These are phyloP conservation scores for Marasmius oreades DNA, from an alignment of 1,284 basidiomycete species.

Conservation along the genomic window DNA sequence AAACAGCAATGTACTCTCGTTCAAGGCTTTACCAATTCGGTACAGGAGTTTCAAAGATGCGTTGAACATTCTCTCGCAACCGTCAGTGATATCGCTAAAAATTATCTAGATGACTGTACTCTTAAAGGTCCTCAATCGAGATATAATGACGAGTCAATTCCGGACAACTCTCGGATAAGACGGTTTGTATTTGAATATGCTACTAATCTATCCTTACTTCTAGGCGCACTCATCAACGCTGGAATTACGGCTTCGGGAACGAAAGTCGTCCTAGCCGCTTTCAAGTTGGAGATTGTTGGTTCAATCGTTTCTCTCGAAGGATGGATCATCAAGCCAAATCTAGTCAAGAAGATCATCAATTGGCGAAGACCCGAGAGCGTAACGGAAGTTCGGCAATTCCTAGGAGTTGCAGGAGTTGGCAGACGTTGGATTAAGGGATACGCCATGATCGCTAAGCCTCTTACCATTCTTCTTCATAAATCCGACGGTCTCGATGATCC, in stretches of 20 bases:
- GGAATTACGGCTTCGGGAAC: conserved; percentile 28
- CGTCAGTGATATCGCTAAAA: conserved; percentile 11
- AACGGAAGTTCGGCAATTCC: conserved; percentile 29
- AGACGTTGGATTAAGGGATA: conserved; percentile 30
- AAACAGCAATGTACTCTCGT: conserved; percentile 19
- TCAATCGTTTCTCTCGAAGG: conserved; percentile 25
- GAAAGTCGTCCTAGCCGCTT: conserved; percentile 23
- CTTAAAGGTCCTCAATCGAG: conserved; percentile 22
- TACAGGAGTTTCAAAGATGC: conserved; percentile 24
- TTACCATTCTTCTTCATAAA: conserved; percentile 20
- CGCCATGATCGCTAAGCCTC: conserved; percentile 26
- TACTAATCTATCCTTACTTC: conserved; percentile 18
- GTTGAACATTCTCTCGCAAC: conserved; percentile 20
- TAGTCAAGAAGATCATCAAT: conserved; percentile 26
- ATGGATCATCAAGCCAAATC: conserved; percentile 24
- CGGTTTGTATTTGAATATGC: conserved; percentile 23
- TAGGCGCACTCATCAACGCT: conserved; percentile 19
- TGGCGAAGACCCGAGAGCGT: conserved; percentile 26
- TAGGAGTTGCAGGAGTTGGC: conserved; percentile 27
- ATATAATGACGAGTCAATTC: conserved; percentile 19
- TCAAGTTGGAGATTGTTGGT: conserved; percentile 25
- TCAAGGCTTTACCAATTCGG: conserved; percentile 28
- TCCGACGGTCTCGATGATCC: conserved; percentile 2
- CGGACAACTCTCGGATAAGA: conserved; percentile 17
- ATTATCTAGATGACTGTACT: conserved; percentile 23